Base-by-base conservation (phyloP, 1,139 yeast genomes). In the Saccharomyces uvarum region DNA sequence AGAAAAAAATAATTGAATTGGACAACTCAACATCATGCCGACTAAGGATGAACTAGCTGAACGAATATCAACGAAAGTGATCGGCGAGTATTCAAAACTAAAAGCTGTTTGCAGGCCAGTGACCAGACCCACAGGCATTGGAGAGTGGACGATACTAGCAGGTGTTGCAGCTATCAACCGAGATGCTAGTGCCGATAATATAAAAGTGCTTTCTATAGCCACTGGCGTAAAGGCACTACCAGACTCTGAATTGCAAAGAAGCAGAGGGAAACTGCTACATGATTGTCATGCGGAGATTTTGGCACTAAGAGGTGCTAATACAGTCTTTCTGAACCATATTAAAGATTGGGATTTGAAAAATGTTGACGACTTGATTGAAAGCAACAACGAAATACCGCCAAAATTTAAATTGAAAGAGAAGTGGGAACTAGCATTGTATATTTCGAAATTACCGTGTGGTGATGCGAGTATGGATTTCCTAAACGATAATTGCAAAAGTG, bases 361-460 rank as follows among this genome's bases (percentile, higher is more conserved):
- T 76, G 29, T 55, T 75, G n/a, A 27, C 8, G 67, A 71, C 9
- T 78, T 78, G 50, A 71, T 75, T 33, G 54, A 63, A 11, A 58
- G 62, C 2, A 57, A 50, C 1, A 41, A 46, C 31, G 32, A 19
- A 9, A 28, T 29, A 13, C 49, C 49, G 4, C 19, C 29, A 3
- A 14, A 38, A n/a, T 78, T 62, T 60, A 58, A 53, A 46, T 60
- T 82, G 51, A 74, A 68, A 46, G 54, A 63, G 0, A 73, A 68
- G 3, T 66, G 79, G 47, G 62, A 73, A 53, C 67, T 88, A 48
- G 85, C 82, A 0, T 65, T 91, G 55, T 87, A 84, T 59, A 75
- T 88, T 1, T 84, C 95, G 4, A 95, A 88, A 59, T 78, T 88
- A 0, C 98, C 98, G 0, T 91, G 99, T 73, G 99, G 99, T 0